phyloP scores from a whole-genome alignment of 768 basidiomycete species.

The Suillus occidentalis region DNA sequence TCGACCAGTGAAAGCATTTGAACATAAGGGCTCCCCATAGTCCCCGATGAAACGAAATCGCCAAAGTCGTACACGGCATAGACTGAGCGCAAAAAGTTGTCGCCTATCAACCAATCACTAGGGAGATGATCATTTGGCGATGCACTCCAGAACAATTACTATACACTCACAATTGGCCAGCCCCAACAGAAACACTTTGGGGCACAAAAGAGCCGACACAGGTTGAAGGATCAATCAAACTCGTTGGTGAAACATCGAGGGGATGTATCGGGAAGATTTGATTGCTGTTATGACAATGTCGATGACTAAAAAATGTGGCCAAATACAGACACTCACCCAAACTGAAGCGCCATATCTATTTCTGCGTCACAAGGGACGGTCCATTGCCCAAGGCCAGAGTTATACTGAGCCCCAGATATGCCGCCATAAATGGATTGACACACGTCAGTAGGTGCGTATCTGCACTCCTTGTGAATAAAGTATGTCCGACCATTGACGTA shows the following conservation, averaged over 20 bases:
- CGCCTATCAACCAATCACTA: conserved; percentile 83
- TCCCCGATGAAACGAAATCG: conserved; percentile 62
- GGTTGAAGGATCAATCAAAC: conserved; percentile 41
- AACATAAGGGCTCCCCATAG: conserved; percentile 77
- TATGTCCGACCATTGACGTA: conserved; percentile 1
- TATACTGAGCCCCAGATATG: conserved; percentile 62
- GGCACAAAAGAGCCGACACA: conserved; percentile 82
- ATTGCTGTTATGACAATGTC: conserved; percentile 43
- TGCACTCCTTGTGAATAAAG: conserved; percentile 26
- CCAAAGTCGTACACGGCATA: conserved; percentile 87
- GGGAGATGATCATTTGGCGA: conserved; percentile 10
- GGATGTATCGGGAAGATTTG: conserved; percentile 78
- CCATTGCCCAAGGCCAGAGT: conserved; percentile 59
- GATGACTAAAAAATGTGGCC: conserved; percentile 8
- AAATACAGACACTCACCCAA: conserved; percentile 51
- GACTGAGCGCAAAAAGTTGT: conserved; percentile 79
- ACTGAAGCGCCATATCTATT: conserved; percentile 77
- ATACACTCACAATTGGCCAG: conserved; percentile 62
- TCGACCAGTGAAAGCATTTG: conserved; percentile 70
- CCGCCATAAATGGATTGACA: conserved; percentile 69
- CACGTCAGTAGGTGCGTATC: conserved; percentile 68
- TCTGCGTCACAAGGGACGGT: conserved; percentile 70
- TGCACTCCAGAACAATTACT: not conserved
- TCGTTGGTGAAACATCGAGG: conserved; percentile 63
- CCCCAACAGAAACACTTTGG: conserved; percentile 53